Base-by-base conservation (phyloP, 2,329 filamentous ascomycete genomes). In the Didymella pinodella region DNA sequence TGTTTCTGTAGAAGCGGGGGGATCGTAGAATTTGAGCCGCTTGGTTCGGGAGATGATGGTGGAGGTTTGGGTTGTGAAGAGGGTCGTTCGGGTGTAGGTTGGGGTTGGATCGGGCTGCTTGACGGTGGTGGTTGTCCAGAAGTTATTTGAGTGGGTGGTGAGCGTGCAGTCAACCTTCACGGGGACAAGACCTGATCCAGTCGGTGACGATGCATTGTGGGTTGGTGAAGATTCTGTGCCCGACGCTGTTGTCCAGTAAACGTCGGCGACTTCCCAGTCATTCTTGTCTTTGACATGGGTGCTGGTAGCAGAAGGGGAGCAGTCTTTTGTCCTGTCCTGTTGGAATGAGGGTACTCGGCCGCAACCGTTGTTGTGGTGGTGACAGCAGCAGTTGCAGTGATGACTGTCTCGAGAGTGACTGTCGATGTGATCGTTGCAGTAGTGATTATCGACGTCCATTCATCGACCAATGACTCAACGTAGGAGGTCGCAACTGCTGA, bases 151-250 rank as follows among this genome's bases (percentile, higher is more conserved):
- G 11, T 16, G 25, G 16, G 41, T 26, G 11, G 28, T 51, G 2
- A 51, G n/a, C 11, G 40, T 41, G 38, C 48, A 51, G 4, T 18
- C 48, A 26, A 51, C 38, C n/a, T 25, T 34, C 25, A 40, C 7
- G 2, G 48, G 48, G 14, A 20, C 7, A 10, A 5, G n/a, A 16
- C 16, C 36, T n/a, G 36, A 7, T 8, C 11, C 4, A 20, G 36
- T 40, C 16, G 36, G 18, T 40, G 36, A 40, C 16, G 36, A 11
- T 40, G n/a, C 7, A 40, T 40, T 40, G 8, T 5, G 36, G 7
- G n/a, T 7, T 40, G 1, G n/a, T 11, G 36, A 20, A 6, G 36
- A 40, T 3, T 20, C 8, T 20, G 36, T 2, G n/a, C 11, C 26
- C 26, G 36, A 12, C 38, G 26, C 40, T 43, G 40, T 20, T 25